Evolutionary conservation across 1,284 basidiomycete species (phyloP).

Genomic region (Mycena citricolor): DNA sequence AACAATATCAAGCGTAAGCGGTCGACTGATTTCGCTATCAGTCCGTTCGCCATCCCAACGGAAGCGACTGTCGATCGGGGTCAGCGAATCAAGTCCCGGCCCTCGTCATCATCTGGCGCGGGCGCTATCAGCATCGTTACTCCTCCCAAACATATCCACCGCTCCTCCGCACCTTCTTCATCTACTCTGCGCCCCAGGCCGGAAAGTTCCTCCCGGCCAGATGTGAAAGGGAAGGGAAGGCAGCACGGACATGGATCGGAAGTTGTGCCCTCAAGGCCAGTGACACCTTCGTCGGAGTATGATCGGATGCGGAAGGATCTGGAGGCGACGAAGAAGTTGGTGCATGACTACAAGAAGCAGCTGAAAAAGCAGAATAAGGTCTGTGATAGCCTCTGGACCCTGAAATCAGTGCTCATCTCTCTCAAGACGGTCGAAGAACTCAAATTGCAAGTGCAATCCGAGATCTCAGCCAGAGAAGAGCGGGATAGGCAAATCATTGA

Average conservation of each 20-base stretch:
- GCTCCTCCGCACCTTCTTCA: slow-evolving; percentile 1
- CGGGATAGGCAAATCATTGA: slow-evolving; percentile 46
- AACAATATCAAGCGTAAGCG: slow-evolving; percentile 21
- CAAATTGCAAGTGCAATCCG: slow-evolving; percentile 38
- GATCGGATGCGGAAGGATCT: slow-evolving; percentile 53
- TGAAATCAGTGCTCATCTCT: slow-evolving; percentile 3
- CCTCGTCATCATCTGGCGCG: too few species aligned
- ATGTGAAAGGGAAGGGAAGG: slow-evolving; percentile 20
- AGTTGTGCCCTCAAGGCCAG: slow-evolving; percentile 35
- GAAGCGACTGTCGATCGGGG: slow-evolving; percentile 18
- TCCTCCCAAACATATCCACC: slow-evolving; percentile 3
- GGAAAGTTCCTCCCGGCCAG: slow-evolving; percentile 9
- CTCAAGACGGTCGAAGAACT: slow-evolving; percentile 48
- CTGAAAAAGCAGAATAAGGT: slow-evolving; percentile 62
- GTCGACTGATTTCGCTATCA: slow-evolving; percentile 12
- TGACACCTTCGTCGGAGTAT: slow-evolving; percentile 37
- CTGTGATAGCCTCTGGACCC: slow-evolving; percentile 10
- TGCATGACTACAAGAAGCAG: slow-evolving; percentile 49
- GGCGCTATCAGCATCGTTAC: too few species aligned
- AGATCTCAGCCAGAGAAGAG: slow-evolving; percentile 50
- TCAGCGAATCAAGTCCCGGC: slow-evolving; percentile 17
- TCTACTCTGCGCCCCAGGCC: slow-evolving; percentile 6
- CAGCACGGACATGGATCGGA: slow-evolving; percentile 16
- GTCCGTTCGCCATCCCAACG: neutral
- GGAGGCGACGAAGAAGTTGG: slow-evolving; percentile 40